Evolutionary conservation across 768 basidiomycete genomes (phyloP).

Genomic region (Calocybe cyanea): DNA sequence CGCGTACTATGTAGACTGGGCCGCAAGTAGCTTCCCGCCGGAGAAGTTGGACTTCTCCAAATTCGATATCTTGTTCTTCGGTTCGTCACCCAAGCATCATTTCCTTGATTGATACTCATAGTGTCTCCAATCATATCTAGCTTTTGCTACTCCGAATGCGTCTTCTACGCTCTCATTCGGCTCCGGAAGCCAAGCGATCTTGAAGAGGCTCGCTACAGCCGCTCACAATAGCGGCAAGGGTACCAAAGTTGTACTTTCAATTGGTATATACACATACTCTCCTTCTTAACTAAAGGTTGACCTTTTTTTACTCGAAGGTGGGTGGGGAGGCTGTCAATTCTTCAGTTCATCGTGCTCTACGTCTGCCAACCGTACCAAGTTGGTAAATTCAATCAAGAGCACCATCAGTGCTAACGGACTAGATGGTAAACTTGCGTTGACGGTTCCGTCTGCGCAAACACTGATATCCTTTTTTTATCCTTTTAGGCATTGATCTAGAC

Average conservation of each 20-base stretch:
- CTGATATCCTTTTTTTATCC: conserved; percentile 25
- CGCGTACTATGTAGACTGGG: conserved; percentile 53
- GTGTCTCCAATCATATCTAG: conserved; percentile 30
- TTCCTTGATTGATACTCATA: background rate
- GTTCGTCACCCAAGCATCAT: conserved; percentile 24
- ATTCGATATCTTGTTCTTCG: conserved; percentile 66
- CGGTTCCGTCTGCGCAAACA: background rate
- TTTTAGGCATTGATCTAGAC: conserved; percentile 48
- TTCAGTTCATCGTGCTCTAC: conserved; percentile 60
- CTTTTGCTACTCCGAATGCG: conserved; percentile 68
- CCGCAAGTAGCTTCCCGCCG: conserved; percentile 42
- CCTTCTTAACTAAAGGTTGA: background rate
- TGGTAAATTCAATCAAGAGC: conserved; percentile 50
- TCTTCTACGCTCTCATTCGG: conserved; percentile 49
- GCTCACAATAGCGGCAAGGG: conserved; percentile 55
- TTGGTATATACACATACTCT: conserved; percentile 44
- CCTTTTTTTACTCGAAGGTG: conserved; percentile 36
- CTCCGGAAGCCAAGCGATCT: conserved; percentile 43
- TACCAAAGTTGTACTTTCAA: conserved; percentile 63
- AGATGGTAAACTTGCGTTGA: conserved; percentile 52
- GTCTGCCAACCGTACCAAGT: conserved; percentile 46
- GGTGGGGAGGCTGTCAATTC: conserved; percentile 68
- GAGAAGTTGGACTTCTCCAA: conserved; percentile 58
- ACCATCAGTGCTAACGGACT: conserved; percentile 57
- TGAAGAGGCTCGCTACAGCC: conserved; percentile 52